Evolutionary conservation across 179 eudicot species (phyloP), one percentile per base, ranked within the genome.

Genomic region (Beta corolliflora): DNA sequence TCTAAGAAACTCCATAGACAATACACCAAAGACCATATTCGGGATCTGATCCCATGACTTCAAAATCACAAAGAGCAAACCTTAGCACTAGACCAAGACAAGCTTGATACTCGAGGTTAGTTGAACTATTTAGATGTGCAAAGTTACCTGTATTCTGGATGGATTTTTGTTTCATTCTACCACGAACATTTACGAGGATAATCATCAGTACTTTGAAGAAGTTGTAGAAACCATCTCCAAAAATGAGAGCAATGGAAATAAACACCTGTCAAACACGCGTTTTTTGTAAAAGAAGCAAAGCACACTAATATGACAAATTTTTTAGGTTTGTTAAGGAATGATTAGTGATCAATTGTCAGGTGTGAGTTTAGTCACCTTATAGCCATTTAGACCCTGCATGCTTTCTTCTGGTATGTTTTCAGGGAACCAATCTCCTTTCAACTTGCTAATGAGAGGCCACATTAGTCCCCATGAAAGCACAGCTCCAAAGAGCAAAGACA

Each of bases 391-490:
- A 85, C 94, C 89, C 81, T 89, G 88, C 96, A 93, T 92, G 82
- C 94, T 92, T 72, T 83, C 85, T 64, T 92, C 94, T 5, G 92
- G 83, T 71, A 91, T 13, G 80, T 90, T 78, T 16, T 76, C 79
- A 25, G 98, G 94, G 81, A 84, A 94, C 98, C 99, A 95, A 4
- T 88, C 75, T 67, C 99, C 98, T 84, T 90, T 81, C 15, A 77
- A 89, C 67, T 80, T 88, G 52, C 75, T 71, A 44, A 95, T 88
- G 59, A 94, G 92, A 5, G 98, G 99, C 98, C 98, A 92, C 97
- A 95, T 91, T 41, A 93, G 41, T 69, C 97, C 98, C 93, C 97
- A 95, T 4, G 99, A 95, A 65, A 95, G 71, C 44, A 94, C 88
- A 19, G 97, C 97, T 85, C 99, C 97, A 58, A 94, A 80, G 60